Conservation (phyloP, 2,329 filamentous ascomycete genomes). For the Trematosphaeria pertusa region DNA sequence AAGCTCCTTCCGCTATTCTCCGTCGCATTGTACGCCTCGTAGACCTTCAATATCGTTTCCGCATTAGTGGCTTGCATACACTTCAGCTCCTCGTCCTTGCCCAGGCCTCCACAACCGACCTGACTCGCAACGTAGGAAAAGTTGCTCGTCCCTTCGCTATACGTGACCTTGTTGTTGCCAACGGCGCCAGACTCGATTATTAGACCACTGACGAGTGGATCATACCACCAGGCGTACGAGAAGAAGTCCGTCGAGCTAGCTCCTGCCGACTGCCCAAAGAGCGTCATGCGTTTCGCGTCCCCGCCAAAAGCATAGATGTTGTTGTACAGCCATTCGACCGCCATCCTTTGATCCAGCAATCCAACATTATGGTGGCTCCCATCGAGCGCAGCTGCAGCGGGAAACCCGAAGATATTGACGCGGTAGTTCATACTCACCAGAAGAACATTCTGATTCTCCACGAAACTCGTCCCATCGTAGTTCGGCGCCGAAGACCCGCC, state of each 20-base stretch:
- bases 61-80: conserved; percentile 12
- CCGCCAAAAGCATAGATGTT: conserved; percentile 62
- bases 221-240: conserved; percentile 45
- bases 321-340: conserved; percentile 58
- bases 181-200: conserved; percentile 40
- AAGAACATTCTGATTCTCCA: conserved; percentile 38
- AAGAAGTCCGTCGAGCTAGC: conserved; percentile 50
- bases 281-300: conserved; percentile 48
- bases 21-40: not conserved
- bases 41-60: not conserved
- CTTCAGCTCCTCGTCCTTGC: not conserved
- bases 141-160: not conserved
- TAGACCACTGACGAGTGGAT: conserved; percentile 30
- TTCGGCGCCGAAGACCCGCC: conserved; percentile 2
- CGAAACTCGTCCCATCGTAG: not conserved
- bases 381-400: conserved; percentile 24
- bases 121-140: conserved; percentile 4
- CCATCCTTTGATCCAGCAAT: conserved; percentile 59
- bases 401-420: conserved; percentile 41
- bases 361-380: conserved; percentile 52
- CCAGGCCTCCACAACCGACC: conserved; percentile 7
- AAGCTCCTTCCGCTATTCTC: not conserved
- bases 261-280: conserved; percentile 59
- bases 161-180: not conserved
- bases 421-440: conserved; percentile 49